Base-by-base conservation (phyloP, 345 rosid species). In the Populus deltoides region DNA sequence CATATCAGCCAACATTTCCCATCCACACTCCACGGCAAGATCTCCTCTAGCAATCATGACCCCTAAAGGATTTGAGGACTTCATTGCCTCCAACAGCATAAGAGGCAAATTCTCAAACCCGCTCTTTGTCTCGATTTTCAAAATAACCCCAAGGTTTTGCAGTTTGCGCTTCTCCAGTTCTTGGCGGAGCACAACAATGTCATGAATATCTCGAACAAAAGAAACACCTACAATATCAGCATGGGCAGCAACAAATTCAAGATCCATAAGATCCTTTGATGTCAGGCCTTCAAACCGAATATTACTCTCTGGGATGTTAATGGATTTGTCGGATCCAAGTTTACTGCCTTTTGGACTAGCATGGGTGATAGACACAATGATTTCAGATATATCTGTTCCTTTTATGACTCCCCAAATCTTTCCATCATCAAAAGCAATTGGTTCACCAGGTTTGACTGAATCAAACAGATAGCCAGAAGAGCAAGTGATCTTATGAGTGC, bases 1-100 rank as follows among this genome's bases (percentile, higher is more conserved):
- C 76, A 88, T 74, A 78, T 84, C 84, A 75, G 92, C 90, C 74
- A 91, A 80, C 71, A 83, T 88, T 80, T 91, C 95, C 93, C 93
- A 91, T 39, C 95, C 95, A 78, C 95, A 90, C 75, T 91, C 95
- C 43, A 91, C 95, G 0, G 93, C 95, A 76, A 91, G 95, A 85
- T 90, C 93, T 33, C 95, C 95, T 83, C 93, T 72, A 25, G 93
- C 95, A 80, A 91, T 86, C 93, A 90, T 91, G 69, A 90, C 88
- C 63, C 95, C 95, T 16, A 91, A 69, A 35, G 90, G 95, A 85
- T 91, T 89, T 11, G 82, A 65, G 69, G 85, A 84, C 75, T 88
- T 89, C 95, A 91, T 90, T 24, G 92, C 91, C 73, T 89, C 90
- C 73, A 91, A 70, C 0, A 91, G 87, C 78, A 91, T 75, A 47